Percentiles rank a stretch among this genome's conserved stretches.
Evolutionary conservation across 2,329 filamentous ascomycete species (phyloP).

Genomic region (Phoma herbarum): DNA sequence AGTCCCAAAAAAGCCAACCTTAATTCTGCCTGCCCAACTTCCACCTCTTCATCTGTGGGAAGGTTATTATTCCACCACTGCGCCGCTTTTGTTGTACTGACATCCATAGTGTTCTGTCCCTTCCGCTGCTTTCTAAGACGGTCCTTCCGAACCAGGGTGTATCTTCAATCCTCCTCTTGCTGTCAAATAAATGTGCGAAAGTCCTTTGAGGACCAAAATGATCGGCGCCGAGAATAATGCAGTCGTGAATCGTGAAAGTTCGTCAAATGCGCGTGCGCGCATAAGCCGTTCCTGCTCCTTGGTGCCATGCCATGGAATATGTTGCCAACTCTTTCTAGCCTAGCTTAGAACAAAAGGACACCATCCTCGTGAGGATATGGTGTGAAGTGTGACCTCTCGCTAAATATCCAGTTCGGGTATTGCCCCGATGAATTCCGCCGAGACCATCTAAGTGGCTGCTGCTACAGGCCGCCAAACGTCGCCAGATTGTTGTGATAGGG

Average conservation of each 20-base stretch:
- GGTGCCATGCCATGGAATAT: constrained; percentile 13
- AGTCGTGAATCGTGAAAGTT: constrained; percentile 25
- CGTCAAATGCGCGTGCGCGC: constrained; percentile 23
- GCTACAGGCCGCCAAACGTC: constrained; percentile 8
- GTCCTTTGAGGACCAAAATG: constrained; percentile 10
- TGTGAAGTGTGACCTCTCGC: constrained; percentile 12
- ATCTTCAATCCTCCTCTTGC: constrained; percentile 11
- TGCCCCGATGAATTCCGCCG: constrained; percentile 17
- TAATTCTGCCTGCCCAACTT: constrained; percentile 3
- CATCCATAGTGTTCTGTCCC: neutral
- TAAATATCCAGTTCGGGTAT: constrained; percentile 11
- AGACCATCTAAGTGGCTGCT: constrained; percentile 16
- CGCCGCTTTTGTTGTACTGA: neutral
- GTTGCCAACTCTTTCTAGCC: constrained; percentile 12
- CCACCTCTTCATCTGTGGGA: neutral
- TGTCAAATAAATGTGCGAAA: constrained; percentile 8
- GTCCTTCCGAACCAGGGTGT: neutral
- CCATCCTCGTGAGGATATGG: constrained; percentile 12
- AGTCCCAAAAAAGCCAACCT: neutral
- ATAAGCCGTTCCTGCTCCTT: constrained; percentile 16
- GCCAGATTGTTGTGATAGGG: constrained; percentile 10
- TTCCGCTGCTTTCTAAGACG: neutral
- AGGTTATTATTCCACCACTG: neutral
- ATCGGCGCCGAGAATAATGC: constrained; percentile 21
- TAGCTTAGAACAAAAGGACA: constrained; percentile 9